Evolutionary conservation across 2,329 filamentous ascomycete genomes (phyloP).

Genomic region (Phoma sp.): DNA sequence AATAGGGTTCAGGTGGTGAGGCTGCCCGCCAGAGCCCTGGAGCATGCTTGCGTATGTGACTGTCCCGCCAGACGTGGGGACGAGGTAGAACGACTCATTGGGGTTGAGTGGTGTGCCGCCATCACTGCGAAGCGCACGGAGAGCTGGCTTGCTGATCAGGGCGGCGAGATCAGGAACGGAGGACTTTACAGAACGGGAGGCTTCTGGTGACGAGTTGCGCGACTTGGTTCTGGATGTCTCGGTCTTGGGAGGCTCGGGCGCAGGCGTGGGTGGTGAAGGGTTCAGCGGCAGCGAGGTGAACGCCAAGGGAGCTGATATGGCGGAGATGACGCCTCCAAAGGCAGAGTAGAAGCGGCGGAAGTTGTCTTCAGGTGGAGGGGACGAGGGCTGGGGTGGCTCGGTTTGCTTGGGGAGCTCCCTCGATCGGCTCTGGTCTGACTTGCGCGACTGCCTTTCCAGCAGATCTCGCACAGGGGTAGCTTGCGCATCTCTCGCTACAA

Average conservation of each 20-base stretch:
- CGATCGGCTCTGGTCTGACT: slow-evolving; percentile 28
- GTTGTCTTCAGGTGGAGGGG: slow-evolving; percentile 68
- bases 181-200: slow-evolving; percentile 45
- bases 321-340: slow-evolving; percentile 87
- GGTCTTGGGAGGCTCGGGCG: slow-evolving; percentile 34
- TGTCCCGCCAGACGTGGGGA: slow-evolving; percentile 89
- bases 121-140: slow-evolving; percentile 76
- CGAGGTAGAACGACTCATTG: slow-evolving; percentile 78
- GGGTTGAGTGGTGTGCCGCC: slow-evolving; percentile 58
- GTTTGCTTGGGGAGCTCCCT: slow-evolving; percentile 26
- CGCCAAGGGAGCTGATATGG: slow-evolving; percentile 86
- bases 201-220: slow-evolving; percentile 37
- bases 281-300: slow-evolving; percentile 87
- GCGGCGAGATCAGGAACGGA: slow-evolving; percentile 79
- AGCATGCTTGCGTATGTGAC: slow-evolving; percentile 93
- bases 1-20: slow-evolving; percentile 49
- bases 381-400: slow-evolving; percentile 21
- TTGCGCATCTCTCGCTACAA: slow-evolving; percentile 60
- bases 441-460: slow-evolving; percentile 41
- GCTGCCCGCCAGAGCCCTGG: slow-evolving; percentile 39
- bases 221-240: slow-evolving; percentile 33
- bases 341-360: slow-evolving; percentile 93
- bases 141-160: slow-evolving; percentile 84
- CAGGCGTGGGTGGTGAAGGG: slow-evolving; percentile 35
- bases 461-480: slow-evolving; percentile 44